phyloP scores from a whole-genome alignment of 1,284 basidiomycete species.

The Leccinum griseonigrum region DNA sequence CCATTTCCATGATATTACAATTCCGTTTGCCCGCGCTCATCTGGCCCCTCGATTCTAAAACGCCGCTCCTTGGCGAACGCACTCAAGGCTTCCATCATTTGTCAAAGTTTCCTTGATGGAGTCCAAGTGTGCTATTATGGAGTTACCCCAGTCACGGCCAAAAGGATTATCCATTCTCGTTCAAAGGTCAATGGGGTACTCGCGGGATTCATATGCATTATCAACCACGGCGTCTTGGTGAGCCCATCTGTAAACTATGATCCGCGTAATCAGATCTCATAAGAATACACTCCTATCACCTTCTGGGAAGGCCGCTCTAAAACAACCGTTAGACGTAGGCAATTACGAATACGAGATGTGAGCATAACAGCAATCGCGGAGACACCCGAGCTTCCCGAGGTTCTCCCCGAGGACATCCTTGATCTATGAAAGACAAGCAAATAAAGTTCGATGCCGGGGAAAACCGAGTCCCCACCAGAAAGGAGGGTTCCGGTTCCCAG shows the following conservation, averaged over 20 bases:
- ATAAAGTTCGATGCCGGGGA: not conserved
- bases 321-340: not conserved
- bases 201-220: not conserved
- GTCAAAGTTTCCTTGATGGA: not conserved
- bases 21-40: not conserved
- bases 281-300: not conserved
- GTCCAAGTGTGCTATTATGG: not conserved
- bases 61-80: conserved; percentile 1
- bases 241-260: not conserved
- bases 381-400: not conserved
- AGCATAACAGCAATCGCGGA: not conserved
- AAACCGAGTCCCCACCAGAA: not conserved
- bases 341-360: not conserved
- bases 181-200: not conserved
- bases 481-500: not conserved
- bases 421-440: not conserved
- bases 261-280: not conserved
- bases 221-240: not conserved
- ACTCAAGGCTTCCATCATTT: not conserved
- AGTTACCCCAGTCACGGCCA: not conserved
- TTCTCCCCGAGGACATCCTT: conserved; percentile 15
- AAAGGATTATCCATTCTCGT: not conserved
- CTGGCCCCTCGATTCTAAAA: not conserved
- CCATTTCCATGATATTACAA: not conserved
- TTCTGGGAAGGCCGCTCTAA: not conserved